Conservation (phyloP, 2,329 filamentous ascomycete species). For the Dothideomycetes sp. region DNA sequence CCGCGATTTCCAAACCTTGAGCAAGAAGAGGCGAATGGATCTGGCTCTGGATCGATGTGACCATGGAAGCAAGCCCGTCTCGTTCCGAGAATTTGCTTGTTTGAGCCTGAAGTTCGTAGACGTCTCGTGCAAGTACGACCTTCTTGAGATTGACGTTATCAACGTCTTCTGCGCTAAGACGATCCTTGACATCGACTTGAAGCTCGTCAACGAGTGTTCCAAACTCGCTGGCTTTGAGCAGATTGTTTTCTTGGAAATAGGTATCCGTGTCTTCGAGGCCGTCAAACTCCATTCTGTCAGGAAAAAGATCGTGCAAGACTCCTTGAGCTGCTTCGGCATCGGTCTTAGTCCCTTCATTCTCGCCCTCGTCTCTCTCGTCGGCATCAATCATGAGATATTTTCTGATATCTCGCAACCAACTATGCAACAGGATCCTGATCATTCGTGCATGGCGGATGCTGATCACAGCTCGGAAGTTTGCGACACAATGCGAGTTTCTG, state of each 20-base stretch:
- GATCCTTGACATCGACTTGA: neutral
- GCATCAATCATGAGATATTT: neutral
- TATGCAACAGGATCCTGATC: neutral
- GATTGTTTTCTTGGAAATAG: neutral
- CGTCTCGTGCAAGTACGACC: neutral
- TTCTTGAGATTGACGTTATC: neutral
- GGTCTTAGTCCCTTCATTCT: neutral
- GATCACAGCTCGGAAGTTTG: neutral
- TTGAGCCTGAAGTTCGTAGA: neutral
- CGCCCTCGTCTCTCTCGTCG: neutral
- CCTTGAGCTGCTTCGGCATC: neutral
- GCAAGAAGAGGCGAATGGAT: conserved; percentile 3
- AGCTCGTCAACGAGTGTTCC: neutral
- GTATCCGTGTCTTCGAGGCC: neutral
- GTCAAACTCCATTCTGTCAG: neutral
- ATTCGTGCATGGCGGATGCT: neutral
- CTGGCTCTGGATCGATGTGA: neutral
- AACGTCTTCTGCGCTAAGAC: neutral
- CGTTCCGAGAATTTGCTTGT: neutral
- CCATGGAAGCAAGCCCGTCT: neutral
- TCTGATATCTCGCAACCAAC: neutral
- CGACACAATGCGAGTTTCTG: neutral
- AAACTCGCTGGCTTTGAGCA: neutral
- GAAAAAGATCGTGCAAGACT: neutral
- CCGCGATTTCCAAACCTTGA: conserved; percentile 3